phyloP scores from a whole-genome alignment of 305 asterid genomes.

The Fraxinus platypoda region DNA sequence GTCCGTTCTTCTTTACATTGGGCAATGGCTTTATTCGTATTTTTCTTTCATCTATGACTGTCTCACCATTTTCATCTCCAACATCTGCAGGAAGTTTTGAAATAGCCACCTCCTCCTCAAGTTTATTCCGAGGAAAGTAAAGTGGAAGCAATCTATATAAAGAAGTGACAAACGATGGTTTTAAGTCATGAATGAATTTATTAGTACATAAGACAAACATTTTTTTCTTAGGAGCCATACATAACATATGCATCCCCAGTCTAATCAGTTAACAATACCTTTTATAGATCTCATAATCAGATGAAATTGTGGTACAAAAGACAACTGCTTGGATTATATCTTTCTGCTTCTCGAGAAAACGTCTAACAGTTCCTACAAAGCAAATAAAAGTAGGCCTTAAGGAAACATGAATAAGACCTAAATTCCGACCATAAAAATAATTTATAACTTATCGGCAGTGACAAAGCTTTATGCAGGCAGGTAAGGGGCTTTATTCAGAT shows the following conservation, averaged over 20 bases:
- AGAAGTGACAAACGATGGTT: background rate
- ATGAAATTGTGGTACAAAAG: constrained; percentile 68
- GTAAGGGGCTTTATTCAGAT: background rate
- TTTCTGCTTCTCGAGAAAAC: constrained; percentile 90
- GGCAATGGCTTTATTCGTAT: constrained; percentile 86
- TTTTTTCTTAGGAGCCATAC: background rate
- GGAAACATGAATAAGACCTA: constrained; percentile 5
- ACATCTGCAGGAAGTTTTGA: constrained; percentile 89
- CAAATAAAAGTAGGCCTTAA: constrained; percentile 8
- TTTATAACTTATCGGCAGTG: background rate
- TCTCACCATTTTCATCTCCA: constrained; percentile 96
- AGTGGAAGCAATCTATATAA: constrained; percentile 78
- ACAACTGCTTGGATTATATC: constrained; percentile 68
- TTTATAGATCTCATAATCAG: constrained; percentile 87
- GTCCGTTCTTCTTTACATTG: constrained; percentile 53
- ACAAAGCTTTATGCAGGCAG: constrained; percentile 6
- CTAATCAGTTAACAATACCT: constrained; percentile 40
- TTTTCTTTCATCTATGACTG: constrained; percentile 76
- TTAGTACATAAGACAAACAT: background rate
- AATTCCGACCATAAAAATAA: background rate
- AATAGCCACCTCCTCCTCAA: constrained; percentile 74
- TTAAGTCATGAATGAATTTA: background rate
- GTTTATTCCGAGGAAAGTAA: constrained; percentile 81
- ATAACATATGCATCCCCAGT: constrained; percentile 6
- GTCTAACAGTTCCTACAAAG: constrained; percentile 78